These are phyloP conservation scores for Botrytis tulipae DNA, from an alignment of 2,329 filamentous ascomycete genomes.

Conservation along the genomic window DNA sequence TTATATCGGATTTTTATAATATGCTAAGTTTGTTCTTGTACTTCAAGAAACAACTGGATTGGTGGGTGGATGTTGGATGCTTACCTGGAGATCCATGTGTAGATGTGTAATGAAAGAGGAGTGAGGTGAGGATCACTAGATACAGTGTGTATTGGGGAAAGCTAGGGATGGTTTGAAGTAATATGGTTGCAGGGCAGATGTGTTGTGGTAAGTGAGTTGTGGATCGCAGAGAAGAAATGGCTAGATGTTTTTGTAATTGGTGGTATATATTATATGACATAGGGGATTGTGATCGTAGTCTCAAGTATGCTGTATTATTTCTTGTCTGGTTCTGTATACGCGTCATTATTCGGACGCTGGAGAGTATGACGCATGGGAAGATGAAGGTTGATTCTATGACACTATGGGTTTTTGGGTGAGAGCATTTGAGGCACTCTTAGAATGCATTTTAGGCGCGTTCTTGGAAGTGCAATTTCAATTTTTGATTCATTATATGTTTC, in stretches of 20 bases:
- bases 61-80: too few relatives aligned
- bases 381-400: neutral
- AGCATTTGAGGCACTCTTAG: too few relatives aligned
- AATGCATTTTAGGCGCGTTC: neutral
- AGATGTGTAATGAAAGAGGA: too few relatives aligned
- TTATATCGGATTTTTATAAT: too few relatives aligned
- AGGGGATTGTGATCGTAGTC: neutral
- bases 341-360: too few relatives aligned
- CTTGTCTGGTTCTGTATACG: neutral
- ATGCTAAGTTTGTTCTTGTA: too few relatives aligned
- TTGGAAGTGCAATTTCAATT: neutral
- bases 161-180: too few relatives aligned
- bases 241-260: neutral
- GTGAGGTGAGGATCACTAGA: too few relatives aligned
- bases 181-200: too few relatives aligned
- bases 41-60: accelerated
- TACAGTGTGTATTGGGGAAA: too few relatives aligned
- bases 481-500: neutral
- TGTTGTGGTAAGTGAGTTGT: neutral
- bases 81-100: too few relatives aligned
- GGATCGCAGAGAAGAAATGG: neutral
- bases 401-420: neutral
- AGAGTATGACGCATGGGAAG: neutral
- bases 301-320: neutral
- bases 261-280: neutral